Evolutionary conservation across 306 rosid species (phyloP), one percentile per base, ranked within the genome.

Genomic region (Sophora flavescens): DNA sequence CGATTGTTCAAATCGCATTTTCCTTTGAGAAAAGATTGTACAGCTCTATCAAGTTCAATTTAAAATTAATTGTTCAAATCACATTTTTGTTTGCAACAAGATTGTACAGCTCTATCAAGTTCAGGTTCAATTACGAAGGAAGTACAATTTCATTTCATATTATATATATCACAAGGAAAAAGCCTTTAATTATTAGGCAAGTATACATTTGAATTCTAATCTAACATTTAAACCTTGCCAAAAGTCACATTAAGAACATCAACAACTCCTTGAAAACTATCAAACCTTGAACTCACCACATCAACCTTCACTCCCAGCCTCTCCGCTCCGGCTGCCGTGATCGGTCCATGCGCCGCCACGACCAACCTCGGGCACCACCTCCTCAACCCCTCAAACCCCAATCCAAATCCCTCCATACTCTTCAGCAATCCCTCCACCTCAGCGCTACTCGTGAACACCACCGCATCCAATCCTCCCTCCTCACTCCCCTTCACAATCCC

Each of bases 381-480:
- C 81, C 78, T 93, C 63, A 87, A 47, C n/a, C 80, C 84, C 75
- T 13, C 76, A 80, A 86, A 85, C n/a, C 81, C 83, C 86, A 85
- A 38, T 50, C 94, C 93, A 45, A 88, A 54, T 67, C 78, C 86
- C 63, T 56, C 79, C 77, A 93, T 50, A 74, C 96, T 86, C 82
- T 87, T 90, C 59, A 90, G 77, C 80, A 93, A 18, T 9, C 96
- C 97, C 78, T 93, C 96, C 77, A 93, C 96, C 85, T 93, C 96
- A 35, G 94, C 93, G 10, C 80, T 93, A 80, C 96, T 90, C 4
- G 97, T 90, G 48, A 93, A 90, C 78, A 90, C 86, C 1, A 93
- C 13, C n/a, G 83, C 94, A 78, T 80, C 85, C 85, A 93, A 74
- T 50, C 63, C 68, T 12, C 85, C 85, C 32, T 77, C 77, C 78